phyloP scores from a whole-genome alignment of 176 grass and related monocot genomes.

The Aegilops bicornis region DNA sequence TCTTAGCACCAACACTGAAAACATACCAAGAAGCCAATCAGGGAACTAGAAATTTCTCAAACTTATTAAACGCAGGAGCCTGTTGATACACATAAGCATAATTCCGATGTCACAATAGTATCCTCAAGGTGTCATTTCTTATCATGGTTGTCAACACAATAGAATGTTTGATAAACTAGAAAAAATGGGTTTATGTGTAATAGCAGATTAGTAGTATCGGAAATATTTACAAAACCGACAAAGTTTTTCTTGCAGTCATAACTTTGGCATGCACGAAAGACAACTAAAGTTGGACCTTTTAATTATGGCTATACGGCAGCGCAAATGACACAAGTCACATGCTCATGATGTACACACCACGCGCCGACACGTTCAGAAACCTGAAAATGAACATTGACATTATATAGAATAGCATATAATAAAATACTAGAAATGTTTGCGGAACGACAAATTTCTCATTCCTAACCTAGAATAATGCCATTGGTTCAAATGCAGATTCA shows the following conservation, averaged over 20 bases:
- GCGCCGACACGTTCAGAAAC: too few species aligned
- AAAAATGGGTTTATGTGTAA: too few species aligned
- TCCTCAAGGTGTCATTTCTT: background rate
- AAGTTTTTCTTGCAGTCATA: background rate
- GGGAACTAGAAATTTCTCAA: background rate
- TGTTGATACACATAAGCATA: too few species aligned
- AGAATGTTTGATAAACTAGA: background rate
- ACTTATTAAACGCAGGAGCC: background rate
- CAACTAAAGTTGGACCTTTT: background rate
- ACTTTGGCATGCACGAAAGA: background rate
- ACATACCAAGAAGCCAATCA: background rate
- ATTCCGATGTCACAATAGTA: background rate
- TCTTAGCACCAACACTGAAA: slow-evolving; percentile 55
- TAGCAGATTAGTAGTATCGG: background rate
- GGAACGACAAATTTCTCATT: too few species aligned
- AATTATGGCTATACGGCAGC: too few species aligned
- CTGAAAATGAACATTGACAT: too few species aligned
- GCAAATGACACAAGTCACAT: too few species aligned
- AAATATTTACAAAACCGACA: background rate
- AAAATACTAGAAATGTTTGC: too few species aligned
- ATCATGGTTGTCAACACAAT: background rate
- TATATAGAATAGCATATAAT: too few species aligned
- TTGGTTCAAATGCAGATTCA: too few species aligned
- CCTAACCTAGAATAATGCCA: too few species aligned
- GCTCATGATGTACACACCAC: too few species aligned